Conservation (phyloP, 2,329 filamentous ascomycete genomes). For the Alternaria novae-zelandiae region DNA sequence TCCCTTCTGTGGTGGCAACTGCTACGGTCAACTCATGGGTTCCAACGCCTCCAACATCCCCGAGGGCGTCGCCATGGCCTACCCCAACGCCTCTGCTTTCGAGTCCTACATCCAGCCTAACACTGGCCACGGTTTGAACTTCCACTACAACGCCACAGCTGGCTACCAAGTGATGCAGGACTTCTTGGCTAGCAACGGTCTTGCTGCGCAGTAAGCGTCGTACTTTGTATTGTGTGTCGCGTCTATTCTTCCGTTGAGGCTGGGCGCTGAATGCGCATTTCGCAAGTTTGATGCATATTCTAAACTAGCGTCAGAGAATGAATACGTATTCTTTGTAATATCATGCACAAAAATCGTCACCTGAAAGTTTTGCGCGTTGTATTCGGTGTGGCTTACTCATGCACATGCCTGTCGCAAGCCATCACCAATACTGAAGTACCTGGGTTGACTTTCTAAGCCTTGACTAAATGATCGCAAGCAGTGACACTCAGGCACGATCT, state of each 20-base stretch:
- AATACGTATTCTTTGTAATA: not conserved
- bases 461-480: slow-evolving; percentile 13
- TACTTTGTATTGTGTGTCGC: not conserved
- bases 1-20: slow-evolving; percentile 69
- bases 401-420: not conserved
- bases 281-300: not conserved
- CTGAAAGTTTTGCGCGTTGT: not conserved
- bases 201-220: slow-evolving; percentile 16
- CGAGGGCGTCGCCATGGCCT: slow-evolving; percentile 50
- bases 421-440: not conserved
- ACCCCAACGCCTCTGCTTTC: slow-evolving; percentile 58
- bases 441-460: slow-evolving; percentile 10
- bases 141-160: slow-evolving; percentile 52
- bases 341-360: not conserved
- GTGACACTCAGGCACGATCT: not conserved
- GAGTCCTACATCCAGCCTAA: slow-evolving; percentile 61
- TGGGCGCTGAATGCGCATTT: not conserved
- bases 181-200: slow-evolving; percentile 41
- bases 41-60: slow-evolving; percentile 53
- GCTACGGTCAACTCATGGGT: slow-evolving; percentile 50
- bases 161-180: slow-evolving; percentile 49
- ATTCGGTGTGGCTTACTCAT: not conserved
- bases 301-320: not conserved
- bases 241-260: not conserved
- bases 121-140: slow-evolving; percentile 56